Conservation (phyloP, 345 rosid genomes). For the Boechera divaricarpa region DNA sequence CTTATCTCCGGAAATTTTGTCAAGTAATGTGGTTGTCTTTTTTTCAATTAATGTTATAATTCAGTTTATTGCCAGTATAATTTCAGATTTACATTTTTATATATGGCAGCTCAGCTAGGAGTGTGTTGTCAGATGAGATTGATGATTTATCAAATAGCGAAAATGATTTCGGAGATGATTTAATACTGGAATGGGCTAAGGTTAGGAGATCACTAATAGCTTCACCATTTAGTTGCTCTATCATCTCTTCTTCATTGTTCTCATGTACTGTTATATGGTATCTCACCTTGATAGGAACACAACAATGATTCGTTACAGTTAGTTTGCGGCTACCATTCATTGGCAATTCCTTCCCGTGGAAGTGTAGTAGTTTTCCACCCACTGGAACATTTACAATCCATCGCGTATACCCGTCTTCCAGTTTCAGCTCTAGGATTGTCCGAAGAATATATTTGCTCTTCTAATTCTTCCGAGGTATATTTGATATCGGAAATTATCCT, state of each 20-base stretch:
- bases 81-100: conserved; percentile 53
- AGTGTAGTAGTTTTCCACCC: conserved; percentile 76
- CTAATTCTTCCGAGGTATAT: conserved; percentile 74
- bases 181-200: conserved; percentile 92
- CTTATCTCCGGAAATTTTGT: neutral
- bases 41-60: conserved; percentile 13
- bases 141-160: conserved; percentile 63
- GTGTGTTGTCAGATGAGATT: conserved; percentile 71
- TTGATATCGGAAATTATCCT: conserved; percentile 25
- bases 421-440: conserved; percentile 62
- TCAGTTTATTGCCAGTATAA: conserved; percentile 33
- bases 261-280: conserved; percentile 35
- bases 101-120: conserved; percentile 95
- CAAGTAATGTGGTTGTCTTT: neutral
- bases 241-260: conserved; percentile 29
- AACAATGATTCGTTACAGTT: conserved; percentile 80
- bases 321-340: conserved; percentile 84
- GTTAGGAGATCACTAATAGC: conserved; percentile 53
- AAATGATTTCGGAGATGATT: conserved; percentile 68
- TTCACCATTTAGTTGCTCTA: conserved; percentile 24
- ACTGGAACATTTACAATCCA: conserved; percentile 87
- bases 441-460: conserved; percentile 51
- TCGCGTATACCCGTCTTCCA: conserved; percentile 71
- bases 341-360: conserved; percentile 72
- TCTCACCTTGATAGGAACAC: conserved; percentile 63